A percentile compares a stretch with the other conserved stretches of the same genome.
These are phyloP conservation scores for Annulohypoxylon maeteangense DNA, from an alignment of 495 filamentous ascomycete genomes.

Conservation along the genomic window DNA sequence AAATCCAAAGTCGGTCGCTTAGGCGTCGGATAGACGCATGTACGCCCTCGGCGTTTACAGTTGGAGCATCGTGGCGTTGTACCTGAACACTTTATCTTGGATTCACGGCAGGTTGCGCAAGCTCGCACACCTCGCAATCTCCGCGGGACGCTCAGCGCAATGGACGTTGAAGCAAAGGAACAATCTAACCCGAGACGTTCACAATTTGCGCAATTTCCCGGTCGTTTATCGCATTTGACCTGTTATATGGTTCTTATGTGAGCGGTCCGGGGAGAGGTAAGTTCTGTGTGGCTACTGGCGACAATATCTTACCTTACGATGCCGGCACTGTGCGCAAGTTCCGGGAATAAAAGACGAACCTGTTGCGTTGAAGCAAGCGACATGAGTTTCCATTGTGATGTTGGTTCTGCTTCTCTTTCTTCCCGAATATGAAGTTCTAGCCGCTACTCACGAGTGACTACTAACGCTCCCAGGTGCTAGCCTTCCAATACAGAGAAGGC, in stretches of 20 bases:
- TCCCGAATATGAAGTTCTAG: background rate
- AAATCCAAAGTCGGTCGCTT: constrained; percentile 10
- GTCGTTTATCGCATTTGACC: constrained; percentile 33
- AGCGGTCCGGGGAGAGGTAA: background rate
- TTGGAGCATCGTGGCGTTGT: constrained; percentile 26
- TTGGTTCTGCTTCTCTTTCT: background rate
- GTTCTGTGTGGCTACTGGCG: background rate
- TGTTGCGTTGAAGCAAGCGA: constrained; percentile 9
- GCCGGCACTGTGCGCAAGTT: constrained; percentile 10
- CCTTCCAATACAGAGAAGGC: no score
- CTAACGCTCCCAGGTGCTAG: no score
- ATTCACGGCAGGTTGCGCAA: constrained; percentile 23
- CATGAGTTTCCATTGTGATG: constrained; percentile 5
- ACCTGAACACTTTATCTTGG: constrained; percentile 32
- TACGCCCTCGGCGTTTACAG: constrained; percentile 27
- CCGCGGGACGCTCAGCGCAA: background rate
- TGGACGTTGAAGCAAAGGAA: constrained; percentile 16
- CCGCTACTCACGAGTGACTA: background rate
- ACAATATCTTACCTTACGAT: constrained; percentile 14
- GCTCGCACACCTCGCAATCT: constrained; percentile 7
- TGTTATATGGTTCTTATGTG: constrained; percentile 3
- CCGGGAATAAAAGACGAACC: background rate
- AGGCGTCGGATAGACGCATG: constrained; percentile 28
- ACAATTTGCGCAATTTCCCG: constrained; percentile 19
- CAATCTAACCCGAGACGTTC: constrained; percentile 24